A percentile compares a stretch with the other conserved stretches of the same genome.
Evolutionary conservation across 208 protist genomes (phyloP).

Genomic region (Crithidia fasciculata): DNA sequence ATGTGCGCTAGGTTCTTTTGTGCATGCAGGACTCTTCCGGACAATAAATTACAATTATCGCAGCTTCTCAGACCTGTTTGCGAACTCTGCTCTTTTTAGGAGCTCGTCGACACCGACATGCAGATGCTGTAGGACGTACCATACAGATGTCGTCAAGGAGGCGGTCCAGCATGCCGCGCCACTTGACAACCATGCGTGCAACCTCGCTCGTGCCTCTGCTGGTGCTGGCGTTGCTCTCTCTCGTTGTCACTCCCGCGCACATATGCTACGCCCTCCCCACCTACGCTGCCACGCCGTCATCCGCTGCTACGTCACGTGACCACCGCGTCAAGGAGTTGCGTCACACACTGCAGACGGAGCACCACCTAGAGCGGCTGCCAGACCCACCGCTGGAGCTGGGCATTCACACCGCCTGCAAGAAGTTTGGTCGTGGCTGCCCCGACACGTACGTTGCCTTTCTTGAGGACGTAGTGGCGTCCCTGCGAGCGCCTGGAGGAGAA

Average conservation of each 20-base stretch:
- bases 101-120: too few relatives aligned
- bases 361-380: conserved; percentile 18
- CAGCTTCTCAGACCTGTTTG: too few relatives aligned
- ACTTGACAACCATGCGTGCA: too few relatives aligned
- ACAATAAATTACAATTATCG: too few relatives aligned
- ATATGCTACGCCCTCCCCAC: not conserved
- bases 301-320: conserved; percentile 4
- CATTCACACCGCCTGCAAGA: conserved; percentile 64
- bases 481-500: not conserved
- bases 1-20: too few relatives aligned
- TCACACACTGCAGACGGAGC: not conserved
- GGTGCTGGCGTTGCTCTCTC: not conserved
- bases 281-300: not conserved
- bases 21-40: too few relatives aligned
- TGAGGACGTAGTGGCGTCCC: conserved; percentile 13
- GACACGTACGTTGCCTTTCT: conserved; percentile 67
- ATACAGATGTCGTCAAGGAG: too few relatives aligned
- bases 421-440: conserved; percentile 60
- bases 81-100: too few relatives aligned
- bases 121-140: too few relatives aligned
- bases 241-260: not conserved
- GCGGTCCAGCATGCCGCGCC: too few relatives aligned
- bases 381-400: conserved; percentile 54
- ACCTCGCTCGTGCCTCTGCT: too few relatives aligned
- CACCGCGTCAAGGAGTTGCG: conserved; percentile 24